Conservation (phyloP, 345 rosid species). For the Viola odorata region DNA sequence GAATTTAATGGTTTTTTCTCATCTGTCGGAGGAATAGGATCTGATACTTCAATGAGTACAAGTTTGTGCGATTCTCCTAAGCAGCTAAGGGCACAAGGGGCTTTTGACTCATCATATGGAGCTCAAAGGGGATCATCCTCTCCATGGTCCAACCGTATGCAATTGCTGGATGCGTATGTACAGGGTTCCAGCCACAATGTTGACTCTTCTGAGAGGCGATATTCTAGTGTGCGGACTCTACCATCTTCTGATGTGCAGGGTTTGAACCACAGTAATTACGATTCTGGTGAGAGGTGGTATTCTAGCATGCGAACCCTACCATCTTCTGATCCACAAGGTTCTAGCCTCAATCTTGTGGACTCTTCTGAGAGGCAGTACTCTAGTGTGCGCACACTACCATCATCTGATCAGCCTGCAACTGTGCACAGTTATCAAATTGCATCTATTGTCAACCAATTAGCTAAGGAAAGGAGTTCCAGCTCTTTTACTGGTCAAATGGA, state of each 20-base stretch:
- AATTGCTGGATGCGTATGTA: slow-evolving; percentile 45
- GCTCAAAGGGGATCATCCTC: slow-evolving; percentile 51
- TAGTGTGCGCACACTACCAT: not conserved
- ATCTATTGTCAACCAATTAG: slow-evolving; percentile 46
- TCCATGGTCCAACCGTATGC: slow-evolving; percentile 49
- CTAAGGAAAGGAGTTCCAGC: slow-evolving; percentile 46
- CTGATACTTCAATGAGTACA: slow-evolving; percentile 45
- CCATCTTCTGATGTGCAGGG: slow-evolving; percentile 57
- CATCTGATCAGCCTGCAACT: slow-evolving; percentile 30
- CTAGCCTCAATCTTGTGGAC: not conserved
- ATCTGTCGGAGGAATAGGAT: slow-evolving; percentile 49
- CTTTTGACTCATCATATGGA: slow-evolving; percentile 55
- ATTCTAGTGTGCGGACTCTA: slow-evolving; percentile 60
- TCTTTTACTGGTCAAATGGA: slow-evolving; percentile 50
- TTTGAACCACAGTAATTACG: slow-evolving; percentile 27
- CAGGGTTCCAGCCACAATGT: slow-evolving; percentile 41
- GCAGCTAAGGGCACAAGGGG: slow-evolving; percentile 49
- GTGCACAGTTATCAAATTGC: slow-evolving; percentile 70
- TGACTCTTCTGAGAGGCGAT: slow-evolving; percentile 60
- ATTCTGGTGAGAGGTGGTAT: not conserved
- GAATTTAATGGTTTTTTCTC: slow-evolving; percentile 44
- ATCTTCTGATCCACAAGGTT: not conserved
- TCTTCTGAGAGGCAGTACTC: not conserved
- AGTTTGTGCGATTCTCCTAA: slow-evolving; percentile 48
- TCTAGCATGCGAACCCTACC: not conserved